Evolutionary conservation across 2,329 filamentous ascomycete genomes (phyloP).

Genomic region (Venturia carpophila): DNA sequence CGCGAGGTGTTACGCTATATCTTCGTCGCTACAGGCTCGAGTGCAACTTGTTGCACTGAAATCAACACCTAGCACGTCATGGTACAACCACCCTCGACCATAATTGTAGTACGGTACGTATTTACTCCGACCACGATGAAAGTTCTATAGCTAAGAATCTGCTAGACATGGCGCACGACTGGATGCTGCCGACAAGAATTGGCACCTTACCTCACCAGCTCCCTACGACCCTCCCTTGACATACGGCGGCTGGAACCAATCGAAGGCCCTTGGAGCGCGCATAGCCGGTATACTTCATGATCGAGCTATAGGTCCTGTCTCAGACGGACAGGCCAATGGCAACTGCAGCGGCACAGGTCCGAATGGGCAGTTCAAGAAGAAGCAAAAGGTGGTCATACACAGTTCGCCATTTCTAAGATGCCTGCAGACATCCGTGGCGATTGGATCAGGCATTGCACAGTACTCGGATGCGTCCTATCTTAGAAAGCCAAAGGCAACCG

Average conservation of each 20-base stretch:
- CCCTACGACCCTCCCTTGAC: conserved; percentile 94
- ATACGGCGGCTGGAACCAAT: conserved; percentile 88
- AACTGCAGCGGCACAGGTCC: conserved; percentile 18
- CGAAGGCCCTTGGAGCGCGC: conserved; percentile 68
- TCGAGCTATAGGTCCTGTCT: conserved; percentile 33
- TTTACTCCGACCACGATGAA: background rate
- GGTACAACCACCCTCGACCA: conserved; percentile 15
- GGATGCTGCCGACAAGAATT: conserved; percentile 88
- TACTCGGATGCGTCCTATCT: conserved; percentile 35
- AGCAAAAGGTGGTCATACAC: conserved; percentile 77
- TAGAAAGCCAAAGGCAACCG: conserved; percentile 22
- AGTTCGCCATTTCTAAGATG: conserved; percentile 91
- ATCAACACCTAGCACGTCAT: conserved; percentile 10
- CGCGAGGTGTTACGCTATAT: background rate
- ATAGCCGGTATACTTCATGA: conserved; percentile 64
- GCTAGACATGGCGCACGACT: conserved; percentile 75
- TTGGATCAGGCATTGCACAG: conserved; percentile 75
- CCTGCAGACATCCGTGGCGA: conserved; percentile 82
- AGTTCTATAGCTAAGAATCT: background rate
- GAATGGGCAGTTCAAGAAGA: conserved; percentile 20
- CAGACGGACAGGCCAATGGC: conserved; percentile 14
- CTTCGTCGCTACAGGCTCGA: background rate
- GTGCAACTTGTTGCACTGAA: background rate
- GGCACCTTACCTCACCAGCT: conserved; percentile 86
- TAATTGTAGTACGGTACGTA: conserved; percentile 17